Evolutionary conservation across 345 rosid genomes (phyloP).

Genomic region (Rubroshorea leprosula): DNA sequence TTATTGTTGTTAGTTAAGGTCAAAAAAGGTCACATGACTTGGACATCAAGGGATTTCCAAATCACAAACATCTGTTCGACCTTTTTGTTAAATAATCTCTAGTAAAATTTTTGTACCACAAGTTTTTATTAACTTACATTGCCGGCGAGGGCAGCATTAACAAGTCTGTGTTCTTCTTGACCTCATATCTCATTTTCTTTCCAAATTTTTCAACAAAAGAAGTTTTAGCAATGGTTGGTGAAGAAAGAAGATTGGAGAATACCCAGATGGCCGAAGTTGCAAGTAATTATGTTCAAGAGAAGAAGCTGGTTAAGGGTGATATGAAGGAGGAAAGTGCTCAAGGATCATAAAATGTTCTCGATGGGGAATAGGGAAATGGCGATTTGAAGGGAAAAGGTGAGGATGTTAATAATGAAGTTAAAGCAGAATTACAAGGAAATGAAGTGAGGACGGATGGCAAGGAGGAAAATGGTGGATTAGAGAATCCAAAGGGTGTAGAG

Average conservation of each 20-base stretch:
- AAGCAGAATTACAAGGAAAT: too few relatives aligned
- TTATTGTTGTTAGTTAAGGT: not conserved
- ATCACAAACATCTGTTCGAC: not conserved
- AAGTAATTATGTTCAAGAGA: not conserved
- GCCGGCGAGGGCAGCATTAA: not conserved
- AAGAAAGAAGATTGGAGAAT: not conserved
- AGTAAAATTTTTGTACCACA: not conserved
- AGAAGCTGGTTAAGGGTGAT: not conserved
- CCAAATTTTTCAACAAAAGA: not conserved
- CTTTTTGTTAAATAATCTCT: not conserved
- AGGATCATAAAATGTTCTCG: not conserved
- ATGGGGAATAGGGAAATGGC: not conserved
- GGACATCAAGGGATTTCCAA: too few relatives aligned
- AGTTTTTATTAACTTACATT: too few relatives aligned
- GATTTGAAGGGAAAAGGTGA: not conserved
- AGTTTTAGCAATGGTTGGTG: not conserved
- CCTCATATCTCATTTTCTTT: not conserved
- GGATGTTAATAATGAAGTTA: not conserved
- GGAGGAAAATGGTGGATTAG: not conserved
- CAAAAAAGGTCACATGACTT: not conserved
- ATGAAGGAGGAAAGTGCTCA: not conserved
- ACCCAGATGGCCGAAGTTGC: not conserved
- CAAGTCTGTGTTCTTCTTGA: not conserved
- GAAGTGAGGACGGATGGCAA: not conserved
- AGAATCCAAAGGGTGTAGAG: not conserved